Evolutionary conservation across 768 basidiomycete species (phyloP).

Genomic region (Boletus rubroflammeus): DNA sequence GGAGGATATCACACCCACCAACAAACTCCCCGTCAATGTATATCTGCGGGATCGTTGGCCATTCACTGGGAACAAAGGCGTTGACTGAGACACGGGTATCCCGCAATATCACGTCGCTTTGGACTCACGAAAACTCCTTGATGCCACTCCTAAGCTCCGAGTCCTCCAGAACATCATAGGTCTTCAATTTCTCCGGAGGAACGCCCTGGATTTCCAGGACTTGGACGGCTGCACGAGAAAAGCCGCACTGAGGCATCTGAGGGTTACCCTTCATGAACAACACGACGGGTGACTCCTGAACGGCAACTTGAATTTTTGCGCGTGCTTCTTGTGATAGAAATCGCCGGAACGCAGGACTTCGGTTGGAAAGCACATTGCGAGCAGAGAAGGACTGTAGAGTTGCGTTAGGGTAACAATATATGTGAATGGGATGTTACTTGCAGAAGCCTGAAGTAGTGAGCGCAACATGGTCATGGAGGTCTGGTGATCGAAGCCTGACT

Average conservation of each 20-base stretch:
- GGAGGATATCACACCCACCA: constrained; percentile 93
- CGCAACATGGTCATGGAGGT: constrained; percentile 13
- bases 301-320: constrained; percentile 64
- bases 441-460: constrained; percentile 11
- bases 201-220: constrained; percentile 85
- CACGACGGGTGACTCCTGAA: constrained; percentile 76
- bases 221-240: constrained; percentile 91
- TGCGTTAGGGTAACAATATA: neutral
- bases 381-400: constrained; percentile 1
- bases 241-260: constrained; percentile 84
- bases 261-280: constrained; percentile 99
- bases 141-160: constrained; percentile 77
- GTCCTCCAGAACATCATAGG: constrained; percentile 89
- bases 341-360: constrained; percentile 31
- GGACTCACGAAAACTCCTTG: constrained; percentile 95
- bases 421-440: constrained; percentile 1
- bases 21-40: constrained; percentile 95
- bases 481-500: neutral
- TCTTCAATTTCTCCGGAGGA: constrained; percentile 73
- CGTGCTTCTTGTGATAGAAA: constrained; percentile 63
- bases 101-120: neutral
- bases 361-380: constrained; percentile 11
- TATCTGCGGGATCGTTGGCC: constrained; percentile 96
- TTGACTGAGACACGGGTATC: neutral
- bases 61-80: constrained; percentile 56